Evolutionary conservation across 768 basidiomycete genomes (phyloP).

Genomic region (Lactifluus volemus): DNA sequence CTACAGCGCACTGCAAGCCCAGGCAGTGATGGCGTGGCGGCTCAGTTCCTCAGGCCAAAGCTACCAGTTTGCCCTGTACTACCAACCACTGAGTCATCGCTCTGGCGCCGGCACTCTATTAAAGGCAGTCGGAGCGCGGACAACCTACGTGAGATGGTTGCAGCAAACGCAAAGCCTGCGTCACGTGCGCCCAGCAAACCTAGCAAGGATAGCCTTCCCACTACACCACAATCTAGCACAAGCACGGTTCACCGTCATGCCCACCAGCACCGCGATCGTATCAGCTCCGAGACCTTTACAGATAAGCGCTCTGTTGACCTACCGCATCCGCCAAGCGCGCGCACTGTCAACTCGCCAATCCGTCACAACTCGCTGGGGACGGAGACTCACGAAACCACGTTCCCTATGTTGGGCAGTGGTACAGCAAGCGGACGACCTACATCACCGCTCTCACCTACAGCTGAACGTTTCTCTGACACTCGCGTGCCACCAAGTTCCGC

Average conservation of each 20-base stretch:
- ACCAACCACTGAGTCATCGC: slow-evolving; percentile 24
- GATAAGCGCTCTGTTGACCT: background rate
- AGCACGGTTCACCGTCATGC: background rate
- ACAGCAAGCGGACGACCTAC: slow-evolving; percentile 17
- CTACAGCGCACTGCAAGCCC: slow-evolving; percentile 21
- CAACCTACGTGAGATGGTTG: slow-evolving; percentile 31
- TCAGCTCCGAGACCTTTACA: background rate
- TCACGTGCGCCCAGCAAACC: slow-evolving; percentile 19
- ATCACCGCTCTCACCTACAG: slow-evolving; percentile 15
- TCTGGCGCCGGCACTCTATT: slow-evolving; percentile 34
- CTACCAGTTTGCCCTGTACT: slow-evolving; percentile 24
- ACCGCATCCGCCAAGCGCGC: background rate
- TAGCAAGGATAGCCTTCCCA: slow-evolving; percentile 27
- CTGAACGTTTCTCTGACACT: slow-evolving; percentile 17
- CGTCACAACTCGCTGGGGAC: slow-evolving; percentile 17
- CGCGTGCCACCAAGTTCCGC: slow-evolving; percentile 16
- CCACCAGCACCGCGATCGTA: background rate
- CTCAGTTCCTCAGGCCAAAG: slow-evolving; percentile 15
- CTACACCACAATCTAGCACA: background rate
- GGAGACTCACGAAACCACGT: slow-evolving; percentile 23
- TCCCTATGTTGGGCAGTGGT: slow-evolving; percentile 13
- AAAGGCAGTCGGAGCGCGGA: slow-evolving; percentile 65
- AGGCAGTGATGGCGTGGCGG: slow-evolving; percentile 28
- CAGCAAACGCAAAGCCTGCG: background rate
- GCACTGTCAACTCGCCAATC: background rate